phyloP scores from a whole-genome alignment of 805 yeast species.

The Starmerella potacharoeniae region DNA sequence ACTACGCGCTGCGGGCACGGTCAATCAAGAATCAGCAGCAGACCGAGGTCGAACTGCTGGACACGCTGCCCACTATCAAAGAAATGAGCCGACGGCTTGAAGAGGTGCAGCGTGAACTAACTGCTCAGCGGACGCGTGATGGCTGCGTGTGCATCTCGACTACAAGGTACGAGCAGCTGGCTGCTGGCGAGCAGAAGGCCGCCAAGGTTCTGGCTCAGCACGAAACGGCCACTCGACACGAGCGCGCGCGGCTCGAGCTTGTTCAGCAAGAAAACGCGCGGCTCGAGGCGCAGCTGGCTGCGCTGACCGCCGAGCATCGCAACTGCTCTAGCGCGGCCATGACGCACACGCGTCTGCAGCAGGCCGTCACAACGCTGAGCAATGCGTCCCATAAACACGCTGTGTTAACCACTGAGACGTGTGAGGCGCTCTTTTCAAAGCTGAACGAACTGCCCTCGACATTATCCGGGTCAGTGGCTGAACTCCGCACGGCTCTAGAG shows the following conservation, averaged over 20 bases:
- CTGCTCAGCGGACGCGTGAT: constrained; percentile 51
- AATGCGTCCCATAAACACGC: background rate
- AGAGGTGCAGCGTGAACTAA: constrained; percentile 46
- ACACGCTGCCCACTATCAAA: constrained; percentile 40
- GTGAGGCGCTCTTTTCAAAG: background rate
- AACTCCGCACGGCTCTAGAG: background rate
- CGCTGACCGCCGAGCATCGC: background rate
- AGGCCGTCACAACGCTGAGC: background rate
- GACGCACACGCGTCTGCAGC: background rate
- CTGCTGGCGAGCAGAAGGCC: constrained; percentile 2
- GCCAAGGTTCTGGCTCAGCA: constrained; percentile 7
- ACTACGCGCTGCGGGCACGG: constrained; percentile 80
- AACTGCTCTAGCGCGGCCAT: background rate
- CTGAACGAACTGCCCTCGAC: background rate
- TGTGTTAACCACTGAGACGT: background rate
- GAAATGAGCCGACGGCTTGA: constrained; percentile 47
- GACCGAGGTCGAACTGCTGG: constrained; percentile 48
- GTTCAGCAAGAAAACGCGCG: background rate
- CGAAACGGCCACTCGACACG: constrained; percentile 1
- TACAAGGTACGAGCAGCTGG: constrained; percentile 35
- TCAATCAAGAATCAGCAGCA: constrained; percentile 66
- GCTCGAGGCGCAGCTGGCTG: background rate
- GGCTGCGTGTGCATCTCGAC: constrained; percentile 59
- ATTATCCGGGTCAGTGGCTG: background rate
- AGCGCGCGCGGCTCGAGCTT: background rate